Evolutionary conservation across 106 monocot species (phyloP).

Genomic region (Phalaenopsis aphrodite): DNA sequence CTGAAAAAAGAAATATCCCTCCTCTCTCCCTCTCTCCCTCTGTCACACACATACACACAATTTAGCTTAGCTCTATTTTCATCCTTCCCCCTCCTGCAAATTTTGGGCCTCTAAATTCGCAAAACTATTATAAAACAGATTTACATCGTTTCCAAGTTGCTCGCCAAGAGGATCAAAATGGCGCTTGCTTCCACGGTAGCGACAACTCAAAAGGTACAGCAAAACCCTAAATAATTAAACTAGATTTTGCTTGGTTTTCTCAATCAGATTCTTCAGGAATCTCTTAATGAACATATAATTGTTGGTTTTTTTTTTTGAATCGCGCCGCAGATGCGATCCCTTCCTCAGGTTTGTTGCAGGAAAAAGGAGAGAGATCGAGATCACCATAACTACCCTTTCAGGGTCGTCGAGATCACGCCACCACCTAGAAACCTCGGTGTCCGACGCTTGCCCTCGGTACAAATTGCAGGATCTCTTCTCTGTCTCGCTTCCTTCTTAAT

Average conservation of each 20-base stretch:
- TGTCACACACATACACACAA: too few species aligned
- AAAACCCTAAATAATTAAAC: background rate
- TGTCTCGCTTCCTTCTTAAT: background rate
- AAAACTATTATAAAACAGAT: background rate
- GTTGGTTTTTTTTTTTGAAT: background rate
- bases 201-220: background rate
- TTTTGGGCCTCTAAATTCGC: background rate
- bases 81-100: background rate
- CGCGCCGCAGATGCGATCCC: background rate
- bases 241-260: background rate
- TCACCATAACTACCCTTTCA: constrained; percentile 38
- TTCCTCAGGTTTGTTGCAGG: constrained; percentile 26
- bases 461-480: background rate
- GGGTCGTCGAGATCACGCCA: constrained; percentile 58
- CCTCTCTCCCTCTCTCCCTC: background rate
- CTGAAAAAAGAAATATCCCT: background rate
- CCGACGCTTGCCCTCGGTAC: constrained; percentile 51
- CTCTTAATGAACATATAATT: background rate
- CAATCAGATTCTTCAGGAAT: background rate
- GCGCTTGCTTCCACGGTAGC: background rate
- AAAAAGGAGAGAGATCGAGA: constrained; percentile 41
- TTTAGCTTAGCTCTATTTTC: too few species aligned
- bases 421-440: constrained; percentile 50
- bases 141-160: background rate
- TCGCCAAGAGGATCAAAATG: constrained; percentile 1